Evolutionary conservation across 2,329 filamentous ascomycete genomes (phyloP), one percentile per base, ranked within the genome.

Genomic region (Amauroascus niger): DNA sequence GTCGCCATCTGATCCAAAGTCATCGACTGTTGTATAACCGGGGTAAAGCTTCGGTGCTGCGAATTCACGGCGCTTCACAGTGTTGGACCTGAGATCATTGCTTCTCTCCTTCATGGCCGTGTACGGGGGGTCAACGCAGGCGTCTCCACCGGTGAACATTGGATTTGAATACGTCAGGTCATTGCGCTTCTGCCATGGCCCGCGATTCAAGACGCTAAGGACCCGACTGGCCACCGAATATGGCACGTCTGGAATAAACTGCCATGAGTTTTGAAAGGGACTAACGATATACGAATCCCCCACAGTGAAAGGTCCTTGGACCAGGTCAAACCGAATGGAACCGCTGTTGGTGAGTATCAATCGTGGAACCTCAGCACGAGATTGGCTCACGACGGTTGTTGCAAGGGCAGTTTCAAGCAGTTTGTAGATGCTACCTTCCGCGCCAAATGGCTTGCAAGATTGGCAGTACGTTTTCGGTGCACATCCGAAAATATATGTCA

Each of bases 281-380:
- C 49, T 57, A 39, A 58, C 57, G 22, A 61, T 62, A 46, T 60
- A 64, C 1, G 64, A 62, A 53, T 68, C 65, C 46, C 67, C 66
- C 14, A 62, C 74, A 0, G 80, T 83, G 62, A 84, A 84, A 0
- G 79, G 79, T 0, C 82, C 82, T 64, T 83, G 74, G 56, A 79
- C 73, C 11, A 85, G 66, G 59, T 84, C 81, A 60, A 83, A 84
- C 1, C 81, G 77, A 22, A 84, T 73, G 30, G 72, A 73, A 24
- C 80, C 81, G 0, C 79, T 82, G 41, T 84, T 84, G 56, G 76
- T 74, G 57, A 83, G 73, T 55, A 83, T 75, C 43, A 83, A 69
- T 28, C 81, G 74, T 1, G 80, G 69, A 24, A 68, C 73, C 52
- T 75, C 67, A 37, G 70, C 68, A n/a, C 78, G 73, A 14, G 72